Base-by-base conservation (phyloP, 1,284 basidiomycete species). In the Moniliophthora roreri region DNA sequence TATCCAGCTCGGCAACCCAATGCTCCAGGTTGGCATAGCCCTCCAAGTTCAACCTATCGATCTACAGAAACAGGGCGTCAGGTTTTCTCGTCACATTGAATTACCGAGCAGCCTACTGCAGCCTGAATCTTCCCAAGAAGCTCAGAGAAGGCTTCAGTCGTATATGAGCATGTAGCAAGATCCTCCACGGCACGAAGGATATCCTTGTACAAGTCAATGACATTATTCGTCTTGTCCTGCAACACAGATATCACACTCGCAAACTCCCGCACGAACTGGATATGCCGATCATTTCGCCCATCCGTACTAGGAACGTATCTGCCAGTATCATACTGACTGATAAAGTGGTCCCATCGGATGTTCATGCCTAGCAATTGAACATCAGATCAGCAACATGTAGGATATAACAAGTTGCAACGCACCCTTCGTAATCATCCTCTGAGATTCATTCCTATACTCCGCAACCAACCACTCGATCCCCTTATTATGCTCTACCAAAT, bases 11-110 rank as follows among this genome's bases (percentile, higher is more conserved):
- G 0, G 87, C 82, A 0, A 98, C 93, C 95, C 95, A 99, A 49
- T 93, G 84, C 56, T 98, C 95, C n/a, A 99, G 81, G 64, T 99
- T 99, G 5, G 95, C 93, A 65, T 96, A 99, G 9, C 96, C 95
- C 66, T 98, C 95, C 59, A 99, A 72, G 66, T 98, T 98, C 60
- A 99, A 80, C 49, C 89, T 84, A 71, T 99, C 97, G 58, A 98
- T 93, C 86, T 93, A 58, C 3, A 40, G 28, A 21, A 40, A 38
- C 21, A 20, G 34, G 21, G 21, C 1, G 26, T 39, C n/a, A 53
- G 45, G 1, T 16, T 38, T 11, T 24, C 7, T 10, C n/a, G n/a
- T n/a, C n/a, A n/a, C n/a, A 46, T 8, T 36, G 32, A 38, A 34
- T n/a, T 36, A 18, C n/a, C 32, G 18, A 37, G 26, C 10, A 26